Base-by-base conservation (phyloP, 2,329 filamentous ascomycete species). In the Coniochaeta sp. region DNA sequence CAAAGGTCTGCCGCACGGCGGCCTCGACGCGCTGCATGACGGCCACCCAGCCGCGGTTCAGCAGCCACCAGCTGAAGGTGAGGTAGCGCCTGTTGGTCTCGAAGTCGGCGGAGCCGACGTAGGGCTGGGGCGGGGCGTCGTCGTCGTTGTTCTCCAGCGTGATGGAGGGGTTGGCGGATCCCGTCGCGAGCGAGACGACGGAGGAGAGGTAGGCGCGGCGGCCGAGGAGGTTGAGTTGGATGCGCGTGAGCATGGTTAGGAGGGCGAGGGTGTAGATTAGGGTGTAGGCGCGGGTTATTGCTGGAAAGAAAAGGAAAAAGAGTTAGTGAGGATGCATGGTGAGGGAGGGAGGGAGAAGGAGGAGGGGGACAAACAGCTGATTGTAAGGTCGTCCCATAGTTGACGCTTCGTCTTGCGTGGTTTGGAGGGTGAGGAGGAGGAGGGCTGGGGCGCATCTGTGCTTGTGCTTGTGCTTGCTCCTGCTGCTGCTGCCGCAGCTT, bases 1-100 rank as follows among this genome's bases (percentile, higher is more conserved):
- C 89, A 67, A 96, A 97, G 22, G 92, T 87, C 50, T 95, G 87
- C 60, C 86, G 86, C 22, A 99, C 94, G 4, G 91, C 91, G n/a
- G 76, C 73, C 64, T 91, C 85, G 47, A 99, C 91, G 57, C 85
- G 87, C 52, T 83, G 76, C 78, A 91, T 86, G 52, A 97, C 73
- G 53, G 91, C 83, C 58, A 84, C 82, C 85, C 91, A 97, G 40
- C 94, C 94, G 58, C 83, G 83, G 70, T 99, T 92, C 47, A 99
- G 76, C 46, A 99, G 74, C 91, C 92, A 99, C 94, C 94, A 99
- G 70, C 90, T 96, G 67, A 97, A 95, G 35, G 91, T 95, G 48
- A 99, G 77, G 65, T 97, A 99, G 63, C 89, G 88, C 60, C 91
- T 81, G 69, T 99, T 99, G 30, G 91, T 95, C 67, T 96, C 91